Conservation (phyloP, 31 red algal genomes). For the Asparagopsis taxiformis region DNA sequence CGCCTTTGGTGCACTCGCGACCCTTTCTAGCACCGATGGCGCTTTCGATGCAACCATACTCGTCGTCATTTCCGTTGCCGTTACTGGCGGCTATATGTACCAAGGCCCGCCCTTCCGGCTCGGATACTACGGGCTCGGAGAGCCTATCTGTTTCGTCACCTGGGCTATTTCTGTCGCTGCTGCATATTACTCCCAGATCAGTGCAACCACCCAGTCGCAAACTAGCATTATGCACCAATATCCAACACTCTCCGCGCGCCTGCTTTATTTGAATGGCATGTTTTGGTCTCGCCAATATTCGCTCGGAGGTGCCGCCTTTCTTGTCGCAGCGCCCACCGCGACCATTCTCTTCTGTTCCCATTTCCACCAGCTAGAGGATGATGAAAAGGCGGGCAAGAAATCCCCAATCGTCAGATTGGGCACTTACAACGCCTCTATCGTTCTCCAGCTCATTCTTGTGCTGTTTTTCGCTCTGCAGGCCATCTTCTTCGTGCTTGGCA, state of each 20-base stretch:
- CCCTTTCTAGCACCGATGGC: background rate
- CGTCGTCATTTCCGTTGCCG: slow-evolving; percentile 26
- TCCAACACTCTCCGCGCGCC: background rate
- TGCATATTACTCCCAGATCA: slow-evolving; percentile 54
- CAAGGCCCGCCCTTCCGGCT: slow-evolving; percentile 81
- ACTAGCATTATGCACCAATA: background rate
- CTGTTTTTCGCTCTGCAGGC: slow-evolving; percentile 4
- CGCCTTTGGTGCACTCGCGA: slow-evolving; percentile 13
- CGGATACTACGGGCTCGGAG: slow-evolving; percentile 72
- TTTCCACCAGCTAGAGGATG: slow-evolving; percentile 71
- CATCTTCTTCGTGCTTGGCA: slow-evolving; percentile 4
- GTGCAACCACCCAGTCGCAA: background rate
- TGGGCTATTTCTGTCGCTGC: slow-evolving; percentile 33
- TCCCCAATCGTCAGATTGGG: slow-evolving; percentile 76
- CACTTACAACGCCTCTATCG: slow-evolving; percentile 10
- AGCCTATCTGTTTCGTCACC: slow-evolving; percentile 49
- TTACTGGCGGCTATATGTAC: slow-evolving; percentile 53
- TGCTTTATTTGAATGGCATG: background rate
- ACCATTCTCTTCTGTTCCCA: slow-evolving; percentile 73
- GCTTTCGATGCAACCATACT: slow-evolving; percentile 31
- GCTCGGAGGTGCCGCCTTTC: slow-evolving; percentile 7
- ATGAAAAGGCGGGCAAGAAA: slow-evolving; percentile 50
- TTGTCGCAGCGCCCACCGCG: slow-evolving; percentile 57
- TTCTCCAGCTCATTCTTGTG: slow-evolving; percentile 9
- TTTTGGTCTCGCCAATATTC: slow-evolving; percentile 3